Evolutionary conservation across 352 stramenopile genomes (phyloP).

Genomic region (Halophytophthora polymorphica): DNA sequence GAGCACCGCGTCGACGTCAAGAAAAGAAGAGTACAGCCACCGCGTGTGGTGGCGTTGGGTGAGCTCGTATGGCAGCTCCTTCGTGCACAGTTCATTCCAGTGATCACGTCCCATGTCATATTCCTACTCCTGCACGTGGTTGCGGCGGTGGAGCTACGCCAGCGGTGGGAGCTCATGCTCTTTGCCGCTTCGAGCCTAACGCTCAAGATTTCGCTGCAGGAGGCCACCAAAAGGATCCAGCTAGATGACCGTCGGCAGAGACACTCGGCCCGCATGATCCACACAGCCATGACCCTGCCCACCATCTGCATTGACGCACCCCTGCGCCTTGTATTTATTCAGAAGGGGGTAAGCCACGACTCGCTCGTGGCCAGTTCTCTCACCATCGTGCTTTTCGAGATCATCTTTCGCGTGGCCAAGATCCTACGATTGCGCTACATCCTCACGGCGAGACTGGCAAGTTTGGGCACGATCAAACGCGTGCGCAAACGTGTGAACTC

Average conservation of each 20-base stretch:
- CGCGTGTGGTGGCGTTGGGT: neutral
- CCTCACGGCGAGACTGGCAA: conserved; percentile 15
- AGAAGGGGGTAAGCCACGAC: conserved; percentile 11
- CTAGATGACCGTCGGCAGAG: conserved; percentile 13
- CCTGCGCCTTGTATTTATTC: conserved; percentile 35
- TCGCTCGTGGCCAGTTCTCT: conserved; percentile 19
- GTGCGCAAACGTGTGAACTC: conserved; percentile 34
- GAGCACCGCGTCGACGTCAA: too few species aligned
- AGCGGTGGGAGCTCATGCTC: conserved; percentile 25
- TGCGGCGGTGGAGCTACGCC: conserved; percentile 7
- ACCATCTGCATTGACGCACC: conserved; percentile 31
- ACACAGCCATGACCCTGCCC: conserved; percentile 28
- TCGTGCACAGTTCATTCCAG: conserved; percentile 4
- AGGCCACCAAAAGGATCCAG: conserved; percentile 24
- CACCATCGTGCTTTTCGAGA: conserved; percentile 23
- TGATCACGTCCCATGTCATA: conserved; percentile 11
- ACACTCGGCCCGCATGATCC: conserved; percentile 16
- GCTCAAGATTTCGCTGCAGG: conserved; percentile 32
- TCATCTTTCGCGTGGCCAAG: conserved; percentile 38
- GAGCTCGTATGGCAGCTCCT: conserved; percentile 7
- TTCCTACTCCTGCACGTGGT: conserved; percentile 27
- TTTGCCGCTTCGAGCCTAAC: conserved; percentile 22
- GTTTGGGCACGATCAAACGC: conserved; percentile 27
- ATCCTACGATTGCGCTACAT: conserved; percentile 23
- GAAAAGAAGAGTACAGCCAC: neutral